Conservation (phyloP, 2,329 filamentous ascomycete genomes). For the Aspergillus uvarum region DNA sequence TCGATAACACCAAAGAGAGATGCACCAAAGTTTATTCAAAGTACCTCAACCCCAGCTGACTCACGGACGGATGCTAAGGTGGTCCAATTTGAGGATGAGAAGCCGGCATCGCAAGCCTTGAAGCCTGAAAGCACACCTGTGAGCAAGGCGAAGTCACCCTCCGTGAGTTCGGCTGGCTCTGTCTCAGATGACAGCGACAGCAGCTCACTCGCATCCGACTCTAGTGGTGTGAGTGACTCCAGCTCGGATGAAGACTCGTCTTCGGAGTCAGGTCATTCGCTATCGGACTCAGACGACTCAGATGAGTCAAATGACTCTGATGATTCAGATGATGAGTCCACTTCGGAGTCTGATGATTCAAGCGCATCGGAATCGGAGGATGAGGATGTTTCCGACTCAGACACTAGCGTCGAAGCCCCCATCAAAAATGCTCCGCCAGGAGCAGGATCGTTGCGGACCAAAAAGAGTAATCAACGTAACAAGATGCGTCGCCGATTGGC, state of each 20-base stretch:
- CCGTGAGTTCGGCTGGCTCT: slow-evolving; percentile 17
- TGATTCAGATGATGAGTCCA: slow-evolving; percentile 24
- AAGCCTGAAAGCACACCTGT: slow-evolving; percentile 16
- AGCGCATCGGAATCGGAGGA: slow-evolving; percentile 13
- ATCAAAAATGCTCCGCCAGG: slow-evolving; percentile 44
- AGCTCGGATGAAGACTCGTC: slow-evolving; percentile 28
- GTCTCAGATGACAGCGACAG: slow-evolving; percentile 11
- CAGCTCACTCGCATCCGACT: slow-evolving; percentile 15
- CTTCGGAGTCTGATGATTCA: slow-evolving; percentile 35
- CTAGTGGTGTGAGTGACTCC: slow-evolving; percentile 28
- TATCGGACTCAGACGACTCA: slow-evolving; percentile 30
- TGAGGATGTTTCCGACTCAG: slow-evolving; percentile 21
- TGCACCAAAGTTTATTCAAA: slow-evolving; percentile 18
- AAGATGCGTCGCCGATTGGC: slow-evolving; percentile 51
- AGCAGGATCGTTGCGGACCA: slow-evolving; percentile 52
- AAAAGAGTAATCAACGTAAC: slow-evolving; percentile 56
- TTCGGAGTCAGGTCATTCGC: slow-evolving; percentile 40
- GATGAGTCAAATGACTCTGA: slow-evolving; percentile 11
- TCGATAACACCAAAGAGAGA: slow-evolving; percentile 11
- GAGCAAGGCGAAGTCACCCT: slow-evolving; percentile 15
- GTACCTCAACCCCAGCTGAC: slow-evolving; percentile 20
- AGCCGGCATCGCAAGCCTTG: slow-evolving; percentile 8
- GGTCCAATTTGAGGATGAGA: slow-evolving; percentile 33
- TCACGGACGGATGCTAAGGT: slow-evolving; percentile 33
- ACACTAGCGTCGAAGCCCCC: slow-evolving; percentile 6